Evolutionary conservation across 1,284 basidiomycete genomes (phyloP).

Genomic region (Hymenochaete sp.): DNA sequence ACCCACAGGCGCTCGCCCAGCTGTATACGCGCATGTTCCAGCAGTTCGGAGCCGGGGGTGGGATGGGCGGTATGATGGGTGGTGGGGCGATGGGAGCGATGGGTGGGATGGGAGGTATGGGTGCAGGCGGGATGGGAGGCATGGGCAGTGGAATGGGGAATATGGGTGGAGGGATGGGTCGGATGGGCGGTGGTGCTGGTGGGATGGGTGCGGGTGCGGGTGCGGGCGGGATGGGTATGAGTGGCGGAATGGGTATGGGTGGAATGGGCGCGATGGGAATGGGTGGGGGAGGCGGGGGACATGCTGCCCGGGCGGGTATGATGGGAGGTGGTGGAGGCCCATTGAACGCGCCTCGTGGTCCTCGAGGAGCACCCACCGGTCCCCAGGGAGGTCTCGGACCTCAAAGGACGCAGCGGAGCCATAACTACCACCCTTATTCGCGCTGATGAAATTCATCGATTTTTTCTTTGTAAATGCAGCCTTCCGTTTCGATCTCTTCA

Average conservation of each 20-base stretch:
- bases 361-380: constrained; percentile 47
- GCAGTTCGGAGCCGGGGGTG: constrained; percentile 46
- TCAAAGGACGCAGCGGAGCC: constrained; percentile 61
- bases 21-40: constrained; percentile 81
- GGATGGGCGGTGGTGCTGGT: constrained; percentile 37
- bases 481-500: no score
- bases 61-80: constrained; percentile 38
- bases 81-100: constrained; percentile 24
- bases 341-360: constrained; percentile 57
- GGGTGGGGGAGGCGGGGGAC: constrained; percentile 34
- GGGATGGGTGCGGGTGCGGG: constrained; percentile 30
- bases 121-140: constrained; percentile 24
- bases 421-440: constrained; percentile 74
- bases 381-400: constrained; percentile 57
- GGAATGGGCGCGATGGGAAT: constrained; percentile 40
- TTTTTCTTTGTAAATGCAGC: no score
- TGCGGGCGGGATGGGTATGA: constrained; percentile 34
- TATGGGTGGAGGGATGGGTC: constrained; percentile 28
- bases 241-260: constrained; percentile 26
- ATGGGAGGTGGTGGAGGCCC: constrained; percentile 27
- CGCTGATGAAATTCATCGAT: no score
- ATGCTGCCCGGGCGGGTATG: constrained; percentile 24
- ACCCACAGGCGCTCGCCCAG: constrained; percentile 71
- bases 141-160: constrained; percentile 28
- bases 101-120: constrained; percentile 27